These are phyloP conservation scores for Bacterosira constricta DNA, from an alignment of 108 stramenopile species.

Conservation along the genomic window DNA sequence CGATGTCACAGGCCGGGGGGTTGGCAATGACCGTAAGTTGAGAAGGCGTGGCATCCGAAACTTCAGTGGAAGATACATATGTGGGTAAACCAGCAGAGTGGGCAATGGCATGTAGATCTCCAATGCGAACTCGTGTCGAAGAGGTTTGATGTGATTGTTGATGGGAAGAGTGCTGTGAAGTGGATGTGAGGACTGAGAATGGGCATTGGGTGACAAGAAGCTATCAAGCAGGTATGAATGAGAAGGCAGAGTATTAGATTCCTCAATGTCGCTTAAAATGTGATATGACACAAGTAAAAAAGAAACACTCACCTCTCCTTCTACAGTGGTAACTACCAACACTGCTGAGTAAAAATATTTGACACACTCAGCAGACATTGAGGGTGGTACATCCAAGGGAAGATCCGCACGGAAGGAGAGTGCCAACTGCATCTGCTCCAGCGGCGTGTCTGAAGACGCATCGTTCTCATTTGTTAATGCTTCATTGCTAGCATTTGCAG, in stretches of 20 bases:
- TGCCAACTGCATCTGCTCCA: constrained; percentile 22
- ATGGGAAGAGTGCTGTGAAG: neutral
- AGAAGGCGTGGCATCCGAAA: constrained; percentile 14
- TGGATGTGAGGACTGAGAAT: constrained; percentile 27
- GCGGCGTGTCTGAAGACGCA: neutral
- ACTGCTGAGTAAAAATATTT: constrained; percentile 55
- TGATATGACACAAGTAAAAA: neutral
- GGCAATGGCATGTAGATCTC: constrained; percentile 29
- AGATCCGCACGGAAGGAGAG: constrained; percentile 39
- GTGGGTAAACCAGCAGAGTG: constrained; percentile 33
- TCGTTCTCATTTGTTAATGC: neutral
- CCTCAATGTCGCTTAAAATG: neutral
- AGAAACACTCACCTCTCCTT: constrained; percentile 14
- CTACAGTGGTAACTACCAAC: constrained; percentile 34
- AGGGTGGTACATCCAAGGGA: constrained; percentile 42
- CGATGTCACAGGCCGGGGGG: constrained; percentile 36
- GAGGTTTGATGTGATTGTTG: constrained; percentile 2
- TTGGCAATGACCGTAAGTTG: constrained; percentile 18
- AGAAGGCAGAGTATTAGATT: neutral
- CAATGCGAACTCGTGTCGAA: constrained; percentile 39
- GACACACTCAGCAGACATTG: constrained; percentile 38
- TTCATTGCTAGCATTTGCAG: neutral
- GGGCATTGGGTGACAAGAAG: constrained; percentile 27
- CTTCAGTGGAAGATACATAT: constrained; percentile 31
- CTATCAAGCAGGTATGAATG: neutral